Evolutionary conservation across 768 basidiomycete genomes (phyloP).

Genomic region (Tylopilus sp.): DNA sequence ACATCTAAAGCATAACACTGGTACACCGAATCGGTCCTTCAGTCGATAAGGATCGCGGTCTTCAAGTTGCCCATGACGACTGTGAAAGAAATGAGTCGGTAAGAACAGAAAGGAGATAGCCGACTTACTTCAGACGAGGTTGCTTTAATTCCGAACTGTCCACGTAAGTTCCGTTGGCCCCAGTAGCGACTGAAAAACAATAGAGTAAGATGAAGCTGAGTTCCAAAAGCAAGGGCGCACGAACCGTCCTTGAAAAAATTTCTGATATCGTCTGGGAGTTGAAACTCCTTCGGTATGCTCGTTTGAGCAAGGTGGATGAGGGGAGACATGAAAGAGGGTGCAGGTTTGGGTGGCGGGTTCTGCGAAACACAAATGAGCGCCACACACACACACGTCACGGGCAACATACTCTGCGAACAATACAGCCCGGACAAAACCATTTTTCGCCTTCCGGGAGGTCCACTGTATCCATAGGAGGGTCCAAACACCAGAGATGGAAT

Average conservation of each 20-base stretch:
- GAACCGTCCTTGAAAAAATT: constrained; percentile 84
- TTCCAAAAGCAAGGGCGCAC: constrained; percentile 23
- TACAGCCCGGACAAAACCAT: constrained; percentile 79
- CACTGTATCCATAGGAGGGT: constrained; percentile 87
- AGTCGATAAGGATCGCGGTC: constrained; percentile 87
- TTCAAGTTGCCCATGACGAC: constrained; percentile 86
- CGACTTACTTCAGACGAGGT: constrained; percentile 76
- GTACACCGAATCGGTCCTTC: constrained; percentile 77
- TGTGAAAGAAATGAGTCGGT: constrained; percentile 22
- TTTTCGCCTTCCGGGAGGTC: constrained; percentile 79
- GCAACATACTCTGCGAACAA: constrained; percentile 56
- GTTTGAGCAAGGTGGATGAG: constrained; percentile 68
- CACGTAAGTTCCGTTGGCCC: constrained; percentile 78
- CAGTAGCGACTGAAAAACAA: constrained; percentile 61
- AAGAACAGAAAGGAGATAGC: constrained; percentile 3
- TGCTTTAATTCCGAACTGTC: constrained; percentile 75
- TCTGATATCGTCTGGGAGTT: constrained; percentile 82
- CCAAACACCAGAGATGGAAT: constrained; percentile 95
- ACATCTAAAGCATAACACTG: constrained; percentile 90
- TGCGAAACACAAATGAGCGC: constrained; percentile 29
- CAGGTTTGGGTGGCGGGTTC: constrained; percentile 64
- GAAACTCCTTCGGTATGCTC: constrained; percentile 75
- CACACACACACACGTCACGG: not conserved
- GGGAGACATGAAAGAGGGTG: constrained; percentile 65
- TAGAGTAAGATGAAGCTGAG: constrained; percentile 13